Conservation (phyloP, 2,329 filamentous ascomycete species). For the Trichoderma koningii region DNA sequence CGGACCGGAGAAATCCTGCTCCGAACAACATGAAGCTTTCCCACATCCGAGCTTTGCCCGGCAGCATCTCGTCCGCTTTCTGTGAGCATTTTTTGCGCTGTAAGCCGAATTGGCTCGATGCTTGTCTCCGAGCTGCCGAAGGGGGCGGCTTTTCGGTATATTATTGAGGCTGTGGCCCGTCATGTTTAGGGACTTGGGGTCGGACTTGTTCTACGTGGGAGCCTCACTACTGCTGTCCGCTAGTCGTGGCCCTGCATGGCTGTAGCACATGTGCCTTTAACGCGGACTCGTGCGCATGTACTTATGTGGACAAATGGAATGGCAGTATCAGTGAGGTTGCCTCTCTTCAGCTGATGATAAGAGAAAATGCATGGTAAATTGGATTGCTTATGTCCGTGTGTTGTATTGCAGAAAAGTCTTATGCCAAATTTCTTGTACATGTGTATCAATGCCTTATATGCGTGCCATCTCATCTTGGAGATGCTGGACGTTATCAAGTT, state of each 20-base stretch:
- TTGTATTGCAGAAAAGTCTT: too few species aligned
- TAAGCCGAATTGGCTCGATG: background rate
- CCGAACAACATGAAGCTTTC: conserved; percentile 10
- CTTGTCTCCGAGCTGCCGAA: conserved; percentile 24
- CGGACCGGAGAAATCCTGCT: conserved; percentile 38
- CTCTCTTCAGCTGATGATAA: background rate
- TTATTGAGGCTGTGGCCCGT: conserved; percentile 9
- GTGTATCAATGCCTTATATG: background rate
- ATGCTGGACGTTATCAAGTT: background rate
- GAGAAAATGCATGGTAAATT: background rate
- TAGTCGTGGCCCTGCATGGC: background rate
- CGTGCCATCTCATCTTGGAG: background rate
- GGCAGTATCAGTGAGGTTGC: background rate
- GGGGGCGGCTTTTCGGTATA: background rate
- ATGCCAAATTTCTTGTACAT: too few species aligned
- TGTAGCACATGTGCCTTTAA: conserved; percentile 4
- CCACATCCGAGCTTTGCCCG: conserved; percentile 25
- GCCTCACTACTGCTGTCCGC: background rate
- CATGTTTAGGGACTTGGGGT: background rate
- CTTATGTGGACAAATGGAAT: background rate
- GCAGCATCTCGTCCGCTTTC: background rate
- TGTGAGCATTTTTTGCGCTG: background rate
- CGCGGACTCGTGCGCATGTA: background rate
- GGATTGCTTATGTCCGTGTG: background rate
- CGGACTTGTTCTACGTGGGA: background rate